Evolutionary conservation across 2,329 filamentous ascomycete species (phyloP).

Genomic region (Phaeosphaeriaceae sp.): DNA sequence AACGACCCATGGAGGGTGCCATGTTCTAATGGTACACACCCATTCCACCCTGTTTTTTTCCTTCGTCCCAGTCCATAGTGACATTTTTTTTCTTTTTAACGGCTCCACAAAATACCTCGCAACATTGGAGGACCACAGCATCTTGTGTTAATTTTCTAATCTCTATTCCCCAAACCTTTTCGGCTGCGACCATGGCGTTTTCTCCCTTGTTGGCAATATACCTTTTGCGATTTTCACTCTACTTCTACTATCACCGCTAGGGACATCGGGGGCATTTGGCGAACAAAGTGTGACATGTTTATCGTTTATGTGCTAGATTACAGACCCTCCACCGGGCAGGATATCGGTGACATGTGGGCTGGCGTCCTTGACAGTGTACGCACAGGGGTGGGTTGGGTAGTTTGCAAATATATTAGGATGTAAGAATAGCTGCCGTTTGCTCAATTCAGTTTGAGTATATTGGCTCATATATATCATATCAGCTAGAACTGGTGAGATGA

Average conservation of each 20-base stretch:
- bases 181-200: constrained; percentile 25
- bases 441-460: neutral
- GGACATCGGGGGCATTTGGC: neutral
- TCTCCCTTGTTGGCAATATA: constrained; percentile 40
- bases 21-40: constrained; percentile 38
- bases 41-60: no score
- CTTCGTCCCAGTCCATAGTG: constrained; percentile 7
- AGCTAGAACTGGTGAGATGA: no score
- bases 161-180: constrained; percentile 15
- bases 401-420: constrained; percentile 16
- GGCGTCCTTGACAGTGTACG: constrained; percentile 12
- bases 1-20: constrained; percentile 42
- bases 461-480: no score
- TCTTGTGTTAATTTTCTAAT: constrained; percentile 13
- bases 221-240: constrained; percentile 25
- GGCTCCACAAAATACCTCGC: neutral
- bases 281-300: constrained; percentile 1
- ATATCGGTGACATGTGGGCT: constrained; percentile 5
- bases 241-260: no score
- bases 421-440: constrained; percentile 9
- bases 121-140: neutral
- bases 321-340: constrained; percentile 10
- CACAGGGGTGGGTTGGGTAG: constrained; percentile 9
- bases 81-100: constrained; percentile 6
- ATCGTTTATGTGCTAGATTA: constrained; percentile 7